Base-by-base conservation (phyloP, 768 basidiomycete species). In the Leccinum uliginosum region DNA sequence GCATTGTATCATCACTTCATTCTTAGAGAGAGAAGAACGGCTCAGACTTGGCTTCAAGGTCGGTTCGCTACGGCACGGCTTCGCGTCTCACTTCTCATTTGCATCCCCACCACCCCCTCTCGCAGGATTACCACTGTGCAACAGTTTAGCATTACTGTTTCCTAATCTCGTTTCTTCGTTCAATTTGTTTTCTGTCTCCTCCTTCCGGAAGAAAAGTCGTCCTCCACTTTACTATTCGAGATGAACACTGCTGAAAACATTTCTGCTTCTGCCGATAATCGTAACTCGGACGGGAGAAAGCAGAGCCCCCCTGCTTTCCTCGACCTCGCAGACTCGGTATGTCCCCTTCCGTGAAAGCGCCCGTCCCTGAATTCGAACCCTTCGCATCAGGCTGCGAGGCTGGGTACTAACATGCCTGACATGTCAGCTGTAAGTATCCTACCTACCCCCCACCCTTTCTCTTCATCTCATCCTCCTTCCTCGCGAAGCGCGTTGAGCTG, bases 281-380 rank as follows among this genome's bases (percentile, higher is more conserved):
- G 76, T 71, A 67, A 83, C 71, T 76, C 81, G 52, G 86, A 86
- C 68, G 86, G 83, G 62, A 79, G 85, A 71, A 91, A 89, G 78
- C 87, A 89, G 67, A 93, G 87, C 73, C 91, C 92, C 19, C 90
- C 92, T 61, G 92, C 92, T 56, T 94, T 94, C 76, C 80, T 94
- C 75, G 92, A 94, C 79, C 85, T 94, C 66, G 92, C 92, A 58
- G 92, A 94, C 76, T 93, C 92, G 64, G 92, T 93, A 71, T 67
- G 90, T 82, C 55, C 43, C 54, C 50, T 55, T 45, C 58, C 58
- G 59, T 54, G 7, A 7, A 45, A 53, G 55, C 56, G 56, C 53
- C 40, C 40, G 35, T 54, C 50, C 50, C 45, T 53, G 47, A 59
- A 60, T 45, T 52, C 17, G 45, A 50, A 21, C 19, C 29, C 50